Percentiles rank a stretch among this genome's conserved stretches.
Evolutionary conservation across 2,329 filamentous ascomycete species (phyloP).

Genomic region (Alternaria sp.): DNA sequence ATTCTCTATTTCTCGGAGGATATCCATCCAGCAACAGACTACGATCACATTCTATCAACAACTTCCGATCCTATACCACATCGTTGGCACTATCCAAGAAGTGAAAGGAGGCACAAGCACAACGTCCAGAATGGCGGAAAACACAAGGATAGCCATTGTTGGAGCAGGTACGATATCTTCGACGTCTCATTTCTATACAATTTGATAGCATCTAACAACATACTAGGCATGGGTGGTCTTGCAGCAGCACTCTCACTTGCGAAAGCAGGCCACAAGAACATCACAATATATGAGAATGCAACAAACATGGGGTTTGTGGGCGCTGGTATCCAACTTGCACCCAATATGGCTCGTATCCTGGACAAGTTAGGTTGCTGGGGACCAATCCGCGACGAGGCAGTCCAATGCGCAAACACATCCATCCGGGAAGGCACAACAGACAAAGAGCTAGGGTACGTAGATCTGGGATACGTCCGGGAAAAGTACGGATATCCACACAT

Average conservation of each 20-base stretch:
- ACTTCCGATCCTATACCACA: not conserved
- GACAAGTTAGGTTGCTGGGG: conserved; percentile 77
- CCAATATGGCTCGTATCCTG: conserved; percentile 81
- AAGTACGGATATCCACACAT: conserved; percentile 81
- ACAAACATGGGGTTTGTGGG: conserved; percentile 81
- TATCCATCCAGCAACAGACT: not conserved
- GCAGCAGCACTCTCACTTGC: conserved; percentile 76
- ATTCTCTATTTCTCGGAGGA: not conserved
- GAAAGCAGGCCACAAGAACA: conserved; percentile 76
- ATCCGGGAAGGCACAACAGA: conserved; percentile 77
- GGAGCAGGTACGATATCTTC: conserved; percentile 39
- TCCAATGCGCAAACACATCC: conserved; percentile 74
- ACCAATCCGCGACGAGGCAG: conserved; percentile 74
- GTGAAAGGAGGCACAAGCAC: not conserved
- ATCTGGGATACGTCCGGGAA: conserved; percentile 71
- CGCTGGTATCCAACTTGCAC: conserved; percentile 84
- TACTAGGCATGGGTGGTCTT: conserved; percentile 80
- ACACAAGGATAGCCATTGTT: conserved; percentile 44
- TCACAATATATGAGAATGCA: conserved; percentile 78
- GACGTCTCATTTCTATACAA: not conserved
- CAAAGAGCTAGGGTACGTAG: conserved; percentile 74
- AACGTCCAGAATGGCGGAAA: conserved; percentile 36
- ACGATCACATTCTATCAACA: not conserved
- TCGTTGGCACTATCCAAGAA: not conserved
- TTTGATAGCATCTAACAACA: conserved; percentile 18